Evolutionary conservation across 768 basidiomycete genomes (phyloP), one percentile per base, ranked within the genome.

Genomic region (Trametes cingulata): DNA sequence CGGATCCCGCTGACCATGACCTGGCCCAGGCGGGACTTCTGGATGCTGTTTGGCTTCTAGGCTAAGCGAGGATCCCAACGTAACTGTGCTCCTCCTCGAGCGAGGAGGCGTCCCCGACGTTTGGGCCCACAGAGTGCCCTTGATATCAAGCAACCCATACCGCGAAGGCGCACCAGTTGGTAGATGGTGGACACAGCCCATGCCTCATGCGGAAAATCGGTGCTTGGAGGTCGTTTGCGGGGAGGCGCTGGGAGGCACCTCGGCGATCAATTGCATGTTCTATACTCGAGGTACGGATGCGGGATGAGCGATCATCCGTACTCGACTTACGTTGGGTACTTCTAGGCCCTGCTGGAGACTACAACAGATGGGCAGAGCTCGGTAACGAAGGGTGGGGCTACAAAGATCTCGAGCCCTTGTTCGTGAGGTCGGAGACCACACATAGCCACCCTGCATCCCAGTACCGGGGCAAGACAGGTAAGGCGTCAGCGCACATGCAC

Each of bases 21-120:
- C 14, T 14, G 2, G 17, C 13, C n/a, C 41, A 56, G 51, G 36
- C 78, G 84, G 85, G 6, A 84, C 84, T 9, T 77, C 84, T 1
- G 85, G 85, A 15, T 85, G 82, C 64, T 83, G 81, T 17, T 73
- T 85, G 7, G 85, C 84, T 17, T 74, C 83, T 5, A 76, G 85
- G 20, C 71, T 86, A 19, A 79, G 76, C 17, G 85, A 86, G 68
- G 76, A 83, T 55, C 78, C 81, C 1, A 70, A 69, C 0, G 64
- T 83, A n/a, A 75, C 76, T 10, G 82, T 86, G 19, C 74, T 86
- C 8, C 67, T 86, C 1, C 66, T 86, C 2, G 85, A 86, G 65
- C 77, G 83, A 19, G 85, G 85, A 1, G 75, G 37, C n/a, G 17
- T 60, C 9, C 52, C 52, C 3, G 25, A 60, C 36, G 35, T 47